Conservation (phyloP, 176 grass and related monocot species). For the barley (Hordeum vulgare) region MorexV3_pseudomolecules_assembly NC_058524.1:604134224-604134723, state of each 20-base stretch:
- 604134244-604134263: neutral
- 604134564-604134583: constrained; percentile 84
- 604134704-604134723: constrained; percentile 5
- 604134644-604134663: constrained; percentile 28
- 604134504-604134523: constrained; percentile 83
- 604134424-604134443: neutral
- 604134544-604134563: constrained; percentile 51
- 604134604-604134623: constrained; percentile 99
- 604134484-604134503: constrained; percentile 18
- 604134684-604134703: neutral
- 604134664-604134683: neutral
- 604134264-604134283: neutral
- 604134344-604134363: constrained; percentile 92
- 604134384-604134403: constrained; percentile 70
- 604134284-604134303: neutral
- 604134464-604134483: neutral
- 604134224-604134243: constrained; percentile 83
- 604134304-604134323: constrained; percentile 12
- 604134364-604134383: constrained; percentile 85
- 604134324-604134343: constrained; percentile 90
- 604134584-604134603: constrained; percentile 91
- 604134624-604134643: constrained; percentile 98
- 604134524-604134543: constrained; percentile 74
- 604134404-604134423: constrained; percentile 8
- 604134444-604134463: neutral